These are phyloP conservation scores for Dendrobium catenatum DNA, from an alignment of 106 monocot genomes.

Conservation along the genomic window DNA sequence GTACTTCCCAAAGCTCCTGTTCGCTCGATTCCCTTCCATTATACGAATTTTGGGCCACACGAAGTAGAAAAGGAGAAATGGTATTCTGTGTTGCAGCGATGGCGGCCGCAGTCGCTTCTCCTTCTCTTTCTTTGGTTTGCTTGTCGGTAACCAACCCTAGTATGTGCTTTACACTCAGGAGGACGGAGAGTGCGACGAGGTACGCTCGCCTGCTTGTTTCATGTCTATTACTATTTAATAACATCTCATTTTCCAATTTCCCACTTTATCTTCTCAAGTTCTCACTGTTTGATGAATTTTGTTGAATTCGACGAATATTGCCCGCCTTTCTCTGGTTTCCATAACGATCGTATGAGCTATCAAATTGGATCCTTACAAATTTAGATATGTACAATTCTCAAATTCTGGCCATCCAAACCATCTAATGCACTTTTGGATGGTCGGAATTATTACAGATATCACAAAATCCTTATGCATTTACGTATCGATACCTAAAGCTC, in stretches of 20 bases:
- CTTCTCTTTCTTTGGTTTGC: not conserved
- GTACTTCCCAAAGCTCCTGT: not conserved
- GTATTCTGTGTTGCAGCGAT: not conserved
- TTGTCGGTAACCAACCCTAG: not conserved
- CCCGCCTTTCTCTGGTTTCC: not conserved
- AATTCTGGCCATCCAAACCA: not conserved
- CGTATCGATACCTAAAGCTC: no score
- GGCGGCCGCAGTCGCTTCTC: not conserved
- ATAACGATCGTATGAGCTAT: not conserved
- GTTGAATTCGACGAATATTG: not conserved
- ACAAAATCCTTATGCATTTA: no score
- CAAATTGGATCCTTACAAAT: not conserved
- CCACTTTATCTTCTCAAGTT: not conserved
- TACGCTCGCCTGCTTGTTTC: not conserved
- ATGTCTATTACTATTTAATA: not conserved
- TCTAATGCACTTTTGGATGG: not conserved
- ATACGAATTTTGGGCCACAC: not conserved
- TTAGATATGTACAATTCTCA: not conserved
- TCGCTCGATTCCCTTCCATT: not conserved
- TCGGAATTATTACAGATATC: no score
- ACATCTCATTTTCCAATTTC: not conserved
- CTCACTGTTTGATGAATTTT: slow-evolving; percentile 1
- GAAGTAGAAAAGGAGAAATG: not conserved
- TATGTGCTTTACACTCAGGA: not conserved
- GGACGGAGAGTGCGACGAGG: not conserved